Conservation (phyloP, 2,329 filamentous ascomycete species). For the Fusarium xyrophilum region DNA sequence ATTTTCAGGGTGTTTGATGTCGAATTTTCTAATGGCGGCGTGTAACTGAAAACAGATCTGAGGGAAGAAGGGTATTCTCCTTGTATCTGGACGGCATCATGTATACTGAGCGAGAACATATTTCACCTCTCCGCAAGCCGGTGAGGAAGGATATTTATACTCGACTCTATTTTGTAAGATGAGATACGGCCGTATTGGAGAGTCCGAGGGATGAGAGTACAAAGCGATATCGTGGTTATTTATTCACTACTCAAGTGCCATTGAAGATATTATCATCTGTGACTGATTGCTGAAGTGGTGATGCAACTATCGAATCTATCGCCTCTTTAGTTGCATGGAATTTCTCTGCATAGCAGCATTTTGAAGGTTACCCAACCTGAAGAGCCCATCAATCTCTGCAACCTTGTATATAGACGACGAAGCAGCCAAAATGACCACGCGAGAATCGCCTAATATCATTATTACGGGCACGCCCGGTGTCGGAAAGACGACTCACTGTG, state of each 20-base stretch:
- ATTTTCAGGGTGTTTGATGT: conserved; percentile 43
- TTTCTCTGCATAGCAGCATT: conserved; percentile 12
- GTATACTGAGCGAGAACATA: conserved; percentile 32
- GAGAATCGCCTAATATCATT: conserved; percentile 81
- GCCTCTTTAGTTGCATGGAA: conserved; percentile 34
- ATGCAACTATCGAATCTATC: conserved; percentile 21
- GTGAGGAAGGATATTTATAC: conserved; percentile 10
- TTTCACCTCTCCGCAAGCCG: conserved; percentile 31
- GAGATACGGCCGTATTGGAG: conserved; percentile 39
- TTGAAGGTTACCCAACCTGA: conserved; percentile 3
- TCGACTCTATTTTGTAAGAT: conserved; percentile 38
- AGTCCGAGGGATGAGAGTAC: conserved; percentile 31
- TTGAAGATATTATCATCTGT: background rate
- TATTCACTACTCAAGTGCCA: conserved; percentile 2
- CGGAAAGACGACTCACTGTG: conserved; percentile 93
- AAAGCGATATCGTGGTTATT: conserved; percentile 35
- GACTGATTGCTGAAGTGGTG: background rate
- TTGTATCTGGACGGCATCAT: conserved; percentile 39
- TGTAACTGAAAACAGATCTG: conserved; percentile 38
- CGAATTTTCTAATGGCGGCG: conserved; percentile 39
- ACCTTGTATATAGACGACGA: conserved; percentile 1
- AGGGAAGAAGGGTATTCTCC: conserved; percentile 15
- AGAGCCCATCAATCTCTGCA: conserved; percentile 37
- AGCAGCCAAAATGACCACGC: conserved; percentile 45
- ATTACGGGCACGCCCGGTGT: conserved; percentile 95